Conservation (phyloP, 805 yeast species). For the Peterozyma xylosa region DNA sequence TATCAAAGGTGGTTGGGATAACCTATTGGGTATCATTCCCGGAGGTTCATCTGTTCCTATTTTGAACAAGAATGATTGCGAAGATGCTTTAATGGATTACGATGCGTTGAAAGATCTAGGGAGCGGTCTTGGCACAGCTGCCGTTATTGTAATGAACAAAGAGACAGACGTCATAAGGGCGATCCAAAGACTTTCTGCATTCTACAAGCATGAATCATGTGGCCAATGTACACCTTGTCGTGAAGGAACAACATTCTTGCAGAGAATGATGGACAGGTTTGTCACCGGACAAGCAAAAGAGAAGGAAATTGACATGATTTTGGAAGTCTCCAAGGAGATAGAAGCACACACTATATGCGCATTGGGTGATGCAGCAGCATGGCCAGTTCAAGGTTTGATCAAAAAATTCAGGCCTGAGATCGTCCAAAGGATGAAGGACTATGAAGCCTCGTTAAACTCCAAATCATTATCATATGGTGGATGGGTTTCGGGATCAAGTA, state of each 20-base stretch:
- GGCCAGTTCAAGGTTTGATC: conserved; percentile 89
- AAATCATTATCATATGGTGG: conserved; percentile 60
- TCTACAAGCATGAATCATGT: conserved; percentile 88
- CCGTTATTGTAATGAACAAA: conserved; percentile 87
- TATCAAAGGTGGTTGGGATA: conserved; percentile 89
- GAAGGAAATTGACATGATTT: conserved; percentile 77
- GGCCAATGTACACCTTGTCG: conserved; percentile 95
- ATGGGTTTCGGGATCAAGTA: conserved; percentile 57
- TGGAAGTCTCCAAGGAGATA: conserved; percentile 77
- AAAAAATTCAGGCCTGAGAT: conserved; percentile 79
- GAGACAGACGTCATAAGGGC: conserved; percentile 79
- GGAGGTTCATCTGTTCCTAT: conserved; percentile 89
- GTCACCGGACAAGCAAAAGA: conserved; percentile 71
- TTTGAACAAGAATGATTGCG: conserved; percentile 61
- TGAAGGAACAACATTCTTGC: conserved; percentile 86
- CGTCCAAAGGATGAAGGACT: conserved; percentile 67
- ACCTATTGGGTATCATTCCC: conserved; percentile 78
- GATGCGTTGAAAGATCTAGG: conserved; percentile 82
- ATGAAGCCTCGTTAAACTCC: conserved; percentile 30
- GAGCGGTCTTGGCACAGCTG: conserved; percentile 88
- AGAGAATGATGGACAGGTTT: conserved; percentile 79
- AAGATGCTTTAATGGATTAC: conserved; percentile 73
- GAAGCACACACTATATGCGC: conserved; percentile 94
- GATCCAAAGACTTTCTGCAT: conserved; percentile 76
- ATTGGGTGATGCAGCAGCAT: conserved; percentile 87